These are phyloP conservation scores for Fusarium cicatricum DNA, from an alignment of 2,329 filamentous ascomycete species.

Conservation along the genomic window DNA sequence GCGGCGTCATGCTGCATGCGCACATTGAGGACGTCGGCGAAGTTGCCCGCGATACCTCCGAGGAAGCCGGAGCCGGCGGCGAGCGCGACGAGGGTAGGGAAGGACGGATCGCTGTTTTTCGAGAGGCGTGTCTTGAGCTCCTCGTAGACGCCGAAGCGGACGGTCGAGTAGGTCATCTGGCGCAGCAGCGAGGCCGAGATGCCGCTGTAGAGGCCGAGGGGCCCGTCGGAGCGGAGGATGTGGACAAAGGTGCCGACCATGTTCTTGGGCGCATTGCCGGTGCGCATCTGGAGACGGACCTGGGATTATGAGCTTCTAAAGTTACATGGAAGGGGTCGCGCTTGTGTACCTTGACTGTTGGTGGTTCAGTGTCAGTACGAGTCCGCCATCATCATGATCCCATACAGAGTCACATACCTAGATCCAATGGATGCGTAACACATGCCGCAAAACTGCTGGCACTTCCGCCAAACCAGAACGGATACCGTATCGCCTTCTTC, in stretches of 20 bases:
- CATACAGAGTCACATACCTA: constrained; percentile 67
- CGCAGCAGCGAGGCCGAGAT: constrained; percentile 92
- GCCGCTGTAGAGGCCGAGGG: constrained; percentile 87
- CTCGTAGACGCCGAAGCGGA: constrained; percentile 96
- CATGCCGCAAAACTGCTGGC: constrained; percentile 90
- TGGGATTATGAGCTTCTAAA: constrained; percentile 46
- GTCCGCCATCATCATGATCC: constrained; percentile 17
- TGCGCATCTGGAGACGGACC: constrained; percentile 89
- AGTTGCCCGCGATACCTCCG: constrained; percentile 90
- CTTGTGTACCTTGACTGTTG: constrained; percentile 59
- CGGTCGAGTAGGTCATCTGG: constrained; percentile 95
- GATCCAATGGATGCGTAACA: constrained; percentile 92
- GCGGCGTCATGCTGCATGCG: constrained; percentile 96
- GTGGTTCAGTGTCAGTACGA: constrained; percentile 29
- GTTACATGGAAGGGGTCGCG: not conserved
- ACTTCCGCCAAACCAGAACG: constrained; percentile 97
- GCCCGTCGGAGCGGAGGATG: constrained; percentile 77
- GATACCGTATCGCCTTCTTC: constrained; percentile 65
- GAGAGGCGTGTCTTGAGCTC: constrained; percentile 75
- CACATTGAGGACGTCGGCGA: constrained; percentile 95
- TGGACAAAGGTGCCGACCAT: constrained; percentile 89
- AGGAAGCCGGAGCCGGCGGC: constrained; percentile 85
- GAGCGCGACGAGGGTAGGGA: constrained; percentile 82
- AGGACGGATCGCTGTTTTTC: constrained; percentile 63
- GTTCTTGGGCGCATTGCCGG: constrained; percentile 75